Percentiles rank a stretch among this genome's conserved stretches.
Evolutionary conservation across 352 stramenopile species (phyloP).

Genomic region (Phytophthora meadii): DNA sequence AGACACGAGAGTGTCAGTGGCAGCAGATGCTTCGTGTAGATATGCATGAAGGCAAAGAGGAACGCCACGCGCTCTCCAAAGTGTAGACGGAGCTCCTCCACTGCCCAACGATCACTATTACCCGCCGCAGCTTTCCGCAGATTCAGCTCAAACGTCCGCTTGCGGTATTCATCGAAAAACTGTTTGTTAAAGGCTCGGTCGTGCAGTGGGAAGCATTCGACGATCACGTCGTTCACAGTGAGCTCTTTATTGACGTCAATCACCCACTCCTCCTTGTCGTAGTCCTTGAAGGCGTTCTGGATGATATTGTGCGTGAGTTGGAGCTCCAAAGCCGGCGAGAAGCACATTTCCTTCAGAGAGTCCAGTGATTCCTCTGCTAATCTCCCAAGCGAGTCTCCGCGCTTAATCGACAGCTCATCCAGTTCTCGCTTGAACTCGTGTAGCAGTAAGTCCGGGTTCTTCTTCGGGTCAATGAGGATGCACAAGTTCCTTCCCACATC

Average conservation of each 20-base stretch:
- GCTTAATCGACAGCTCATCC: slow-evolving; percentile 85
- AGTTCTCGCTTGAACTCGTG: slow-evolving; percentile 91
- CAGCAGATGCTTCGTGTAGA: slow-evolving; percentile 89
- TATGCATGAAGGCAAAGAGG: slow-evolving; percentile 91
- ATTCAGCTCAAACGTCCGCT: slow-evolving; percentile 80
- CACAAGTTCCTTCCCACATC: slow-evolving; percentile 76
- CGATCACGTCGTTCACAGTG: slow-evolving; percentile 76
- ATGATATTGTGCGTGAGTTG: slow-evolving; percentile 92
- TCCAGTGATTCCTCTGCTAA: slow-evolving; percentile 84
- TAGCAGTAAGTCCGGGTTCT: slow-evolving; percentile 79
- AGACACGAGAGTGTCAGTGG: slow-evolving; percentile 70
- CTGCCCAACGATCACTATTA: slow-evolving; percentile 86
- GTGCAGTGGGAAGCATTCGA: slow-evolving; percentile 86
- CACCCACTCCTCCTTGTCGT: slow-evolving; percentile 90
- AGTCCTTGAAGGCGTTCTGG: slow-evolving; percentile 86
- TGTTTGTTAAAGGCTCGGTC: slow-evolving; percentile 88
- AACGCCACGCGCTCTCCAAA: slow-evolving; percentile 91
- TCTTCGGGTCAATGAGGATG: slow-evolving; percentile 85
- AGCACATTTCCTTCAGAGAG: slow-evolving; percentile 84
- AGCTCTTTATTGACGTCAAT: slow-evolving; percentile 88
- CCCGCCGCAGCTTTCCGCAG: slow-evolving; percentile 69
- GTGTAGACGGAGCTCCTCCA: slow-evolving; percentile 87
- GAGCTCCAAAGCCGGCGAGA: slow-evolving; percentile 84
- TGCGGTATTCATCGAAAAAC: slow-evolving; percentile 89
- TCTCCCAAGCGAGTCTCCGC: slow-evolving; percentile 66